Percentiles rank a stretch among this genome's conserved stretches.
Evolutionary conservation across 345 rosid genomes (phyloP).

Genomic region (Gossypium sturtianum): DNA sequence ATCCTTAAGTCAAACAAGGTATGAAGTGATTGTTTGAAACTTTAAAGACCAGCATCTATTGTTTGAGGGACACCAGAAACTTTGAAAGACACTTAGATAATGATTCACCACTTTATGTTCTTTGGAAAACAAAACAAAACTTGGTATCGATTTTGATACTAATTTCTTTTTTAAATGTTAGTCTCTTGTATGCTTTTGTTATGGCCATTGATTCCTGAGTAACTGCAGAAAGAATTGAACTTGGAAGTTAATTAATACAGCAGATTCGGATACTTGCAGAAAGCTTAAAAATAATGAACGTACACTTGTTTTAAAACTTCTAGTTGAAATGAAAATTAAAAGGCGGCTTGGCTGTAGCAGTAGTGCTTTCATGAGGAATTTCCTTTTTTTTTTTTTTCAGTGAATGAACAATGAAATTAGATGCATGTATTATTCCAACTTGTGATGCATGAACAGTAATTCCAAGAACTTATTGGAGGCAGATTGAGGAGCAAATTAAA

Average conservation of each 20-base stretch:
- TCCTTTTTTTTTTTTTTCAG: not conserved
- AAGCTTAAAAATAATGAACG: not conserved
- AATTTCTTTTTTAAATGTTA: not conserved
- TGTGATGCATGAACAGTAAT: conserved; percentile 23
- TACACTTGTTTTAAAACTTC: not conserved
- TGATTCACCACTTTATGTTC: not conserved
- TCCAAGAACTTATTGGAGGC: not conserved
- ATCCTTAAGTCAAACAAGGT: conserved; percentile 15
- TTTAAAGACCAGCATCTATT: not conserved
- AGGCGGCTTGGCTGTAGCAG: not conserved
- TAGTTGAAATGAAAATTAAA: not conserved
- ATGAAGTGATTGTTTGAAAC: conserved; percentile 8
- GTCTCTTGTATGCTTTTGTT: not conserved
- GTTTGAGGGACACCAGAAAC: conserved; percentile 4
- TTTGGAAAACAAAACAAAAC: not conserved
- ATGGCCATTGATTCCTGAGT: conserved; percentile 1
- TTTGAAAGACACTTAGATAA: not conserved
- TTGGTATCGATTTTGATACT: not conserved
- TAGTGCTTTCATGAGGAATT: not conserved
- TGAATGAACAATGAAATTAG: not conserved
- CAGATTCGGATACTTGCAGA: not conserved
- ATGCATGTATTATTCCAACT: not conserved
- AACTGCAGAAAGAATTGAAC: not conserved
- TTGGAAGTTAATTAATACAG: not conserved
- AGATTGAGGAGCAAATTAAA: conserved; percentile 9